Evolutionary conservation across 139 green algal species (phyloP).

Genomic region (Ulvella scutata): DNA sequence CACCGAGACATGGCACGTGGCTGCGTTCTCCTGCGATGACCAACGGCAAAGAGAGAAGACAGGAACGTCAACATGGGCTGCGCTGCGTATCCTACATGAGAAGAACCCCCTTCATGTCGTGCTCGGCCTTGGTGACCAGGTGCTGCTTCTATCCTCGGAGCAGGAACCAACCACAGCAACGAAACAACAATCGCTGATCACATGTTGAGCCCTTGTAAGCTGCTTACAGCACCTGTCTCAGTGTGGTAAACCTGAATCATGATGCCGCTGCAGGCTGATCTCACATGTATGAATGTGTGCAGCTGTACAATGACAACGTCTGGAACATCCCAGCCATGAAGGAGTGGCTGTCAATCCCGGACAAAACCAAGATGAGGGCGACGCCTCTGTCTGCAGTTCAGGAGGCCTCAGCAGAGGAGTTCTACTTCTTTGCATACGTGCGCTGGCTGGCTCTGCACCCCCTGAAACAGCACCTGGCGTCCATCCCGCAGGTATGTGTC

Average conservation of each 20-base stretch:
- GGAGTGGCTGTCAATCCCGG: constrained; percentile 8
- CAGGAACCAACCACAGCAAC: background rate
- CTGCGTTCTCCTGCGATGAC: background rate
- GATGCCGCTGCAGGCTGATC: background rate
- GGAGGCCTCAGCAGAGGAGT: background rate
- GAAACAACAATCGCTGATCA: background rate
- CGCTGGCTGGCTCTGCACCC: background rate
- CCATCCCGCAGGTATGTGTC: constrained; percentile 13
- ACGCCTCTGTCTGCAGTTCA: constrained; percentile 5
- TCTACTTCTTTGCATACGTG: constrained; percentile 9
- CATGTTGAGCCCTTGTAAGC: background rate
- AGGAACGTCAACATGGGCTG: constrained; percentile 12
- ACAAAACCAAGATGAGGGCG: constrained; percentile 5
- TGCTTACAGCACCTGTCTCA: background rate
- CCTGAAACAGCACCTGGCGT: constrained; percentile 11
- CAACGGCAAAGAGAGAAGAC: background rate
- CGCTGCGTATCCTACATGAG: constrained; percentile 17
- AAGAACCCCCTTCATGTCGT: constrained; percentile 37
- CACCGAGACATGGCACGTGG: background rate
- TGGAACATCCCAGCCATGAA: constrained; percentile 10
- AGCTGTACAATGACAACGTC: constrained; percentile 31
- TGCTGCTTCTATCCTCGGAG: background rate
- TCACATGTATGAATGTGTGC: constrained; percentile 5
- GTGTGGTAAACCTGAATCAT: background rate
- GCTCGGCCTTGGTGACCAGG: constrained; percentile 32